phyloP scores from a whole-genome alignment of 1,284 basidiomycete species.

The Puccinia polysora region DNA sequence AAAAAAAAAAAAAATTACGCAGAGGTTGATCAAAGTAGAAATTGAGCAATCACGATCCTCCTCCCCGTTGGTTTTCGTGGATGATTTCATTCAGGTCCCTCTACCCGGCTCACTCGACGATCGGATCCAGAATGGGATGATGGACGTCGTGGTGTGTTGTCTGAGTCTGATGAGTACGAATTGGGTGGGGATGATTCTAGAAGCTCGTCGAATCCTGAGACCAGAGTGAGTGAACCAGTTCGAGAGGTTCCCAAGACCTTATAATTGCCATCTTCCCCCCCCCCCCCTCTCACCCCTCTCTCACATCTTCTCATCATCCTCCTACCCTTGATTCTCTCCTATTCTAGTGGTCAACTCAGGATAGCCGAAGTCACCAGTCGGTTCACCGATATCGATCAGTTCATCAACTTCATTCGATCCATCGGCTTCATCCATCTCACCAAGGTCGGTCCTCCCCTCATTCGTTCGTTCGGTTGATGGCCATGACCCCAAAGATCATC shows the following conservation, averaged over 20 bases:
- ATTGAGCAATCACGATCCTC: not conserved
- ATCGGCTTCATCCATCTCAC: conserved; percentile 74
- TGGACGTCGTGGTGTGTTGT: conserved; percentile 84
- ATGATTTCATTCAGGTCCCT: conserved; percentile 40
- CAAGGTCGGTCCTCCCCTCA: conserved; percentile 59
- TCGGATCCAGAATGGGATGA: conserved; percentile 48
- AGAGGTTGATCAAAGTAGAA: not conserved
- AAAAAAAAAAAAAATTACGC: not conserved
- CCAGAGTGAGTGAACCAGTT: too few relatives aligned
- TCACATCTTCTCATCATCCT: conserved; percentile 4
- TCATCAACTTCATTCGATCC: conserved; percentile 65
- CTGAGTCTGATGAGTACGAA: conserved; percentile 96
- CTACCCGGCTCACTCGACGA: conserved; percentile 47
- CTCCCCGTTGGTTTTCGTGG: not conserved
- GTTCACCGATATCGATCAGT: conserved; percentile 69
- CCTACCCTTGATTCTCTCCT: conserved; percentile 12
- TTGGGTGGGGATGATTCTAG: conserved; percentile 83
- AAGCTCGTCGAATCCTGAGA: conserved; percentile 80
- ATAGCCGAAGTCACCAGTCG: conserved; percentile 94
- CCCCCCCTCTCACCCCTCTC: not conserved
- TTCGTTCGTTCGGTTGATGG: not conserved
- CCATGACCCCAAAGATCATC: not conserved
- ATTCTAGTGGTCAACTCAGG: conserved; percentile 73
- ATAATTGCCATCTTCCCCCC: not conserved
- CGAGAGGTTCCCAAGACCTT: too few relatives aligned